Base-by-base conservation (phyloP, 345 rosid genomes). In the Citrus reticulata region DNA sequence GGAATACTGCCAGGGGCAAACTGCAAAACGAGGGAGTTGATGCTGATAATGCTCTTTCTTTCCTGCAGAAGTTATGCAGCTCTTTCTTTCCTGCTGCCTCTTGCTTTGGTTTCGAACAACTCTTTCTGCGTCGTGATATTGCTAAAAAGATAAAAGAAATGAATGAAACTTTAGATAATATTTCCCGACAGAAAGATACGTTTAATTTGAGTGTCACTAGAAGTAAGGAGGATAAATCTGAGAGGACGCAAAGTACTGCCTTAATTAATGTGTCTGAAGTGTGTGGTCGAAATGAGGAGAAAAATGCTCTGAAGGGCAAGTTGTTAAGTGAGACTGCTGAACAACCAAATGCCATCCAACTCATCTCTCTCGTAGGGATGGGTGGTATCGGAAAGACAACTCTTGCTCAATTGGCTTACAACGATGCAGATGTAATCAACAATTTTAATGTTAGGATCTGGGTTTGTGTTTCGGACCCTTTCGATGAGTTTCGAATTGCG, bases 91-190 rank as follows among this genome's bases (percentile, higher is more conserved):
- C 39, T 10, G 9, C 6, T 51, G 22, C 60, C 8, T 4, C 17
- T 29, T 49, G 73, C 60, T 70, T 57, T 72, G 7, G 68, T 22
- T 72, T 34, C 64, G 11, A 6, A 35, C 30, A 20, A 13, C 10
- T 72, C 10, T 7, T 16, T 57, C 16, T 34, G 20, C 76, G 65
- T 57, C 65, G 13, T 3, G 76, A 57, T 20, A 58, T 72, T 34
- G 76, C 51, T 57, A 2, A 10, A 3, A 72, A 72, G 65, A 57
- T 72, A 22, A 58, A 72, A 72, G 64, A 72, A 57, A 35, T 72
- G 0, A 72, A 72, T 34, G n/a, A 34, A 57, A 72, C 3, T 22
- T 2, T 72, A 4, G 13, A 13, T 34, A 3, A 5, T 0, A 22
- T 57, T 57, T 7, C 32, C 3, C 13, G 13, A 57, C 3, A 3